phyloP scores from a whole-genome alignment of 1,139 yeast species.

The Candida gigantensis region DNA sequence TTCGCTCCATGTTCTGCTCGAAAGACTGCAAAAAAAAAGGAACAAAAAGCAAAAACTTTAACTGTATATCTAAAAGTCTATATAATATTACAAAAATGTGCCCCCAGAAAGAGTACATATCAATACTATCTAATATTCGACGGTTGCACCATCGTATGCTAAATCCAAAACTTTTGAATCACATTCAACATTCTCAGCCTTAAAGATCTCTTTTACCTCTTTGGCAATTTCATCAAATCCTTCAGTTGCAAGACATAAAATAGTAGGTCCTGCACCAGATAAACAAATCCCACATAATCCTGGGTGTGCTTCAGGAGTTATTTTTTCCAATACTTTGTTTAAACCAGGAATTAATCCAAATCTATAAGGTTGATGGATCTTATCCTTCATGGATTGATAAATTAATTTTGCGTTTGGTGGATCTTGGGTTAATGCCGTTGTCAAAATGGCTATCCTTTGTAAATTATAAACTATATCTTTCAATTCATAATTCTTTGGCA shows the following conservation, averaged over 20 bases:
- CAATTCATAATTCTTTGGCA: slow-evolving; percentile 79
- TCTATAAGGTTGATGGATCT: slow-evolving; percentile 94
- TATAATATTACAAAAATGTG: not conserved
- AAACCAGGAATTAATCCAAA: slow-evolving; percentile 89
- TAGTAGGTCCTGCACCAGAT: slow-evolving; percentile 98
- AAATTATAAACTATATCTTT: slow-evolving; percentile 86
- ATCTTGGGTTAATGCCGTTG: slow-evolving; percentile 77
- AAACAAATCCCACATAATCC: slow-evolving; percentile 93
- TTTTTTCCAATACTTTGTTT: slow-evolving; percentile 72
- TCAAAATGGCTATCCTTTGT: slow-evolving; percentile 48
- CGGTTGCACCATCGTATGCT: slow-evolving; percentile 85
- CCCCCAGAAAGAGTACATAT: not conserved
- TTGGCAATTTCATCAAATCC: slow-evolving; percentile 83
- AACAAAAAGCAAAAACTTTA: too few relatives aligned
- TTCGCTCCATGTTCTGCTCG: too few relatives aligned
- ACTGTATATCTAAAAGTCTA: too few relatives aligned
- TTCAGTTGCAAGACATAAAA: slow-evolving; percentile 86
- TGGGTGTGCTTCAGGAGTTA: slow-evolving; percentile 78
- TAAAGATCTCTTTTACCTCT: slow-evolving; percentile 70
- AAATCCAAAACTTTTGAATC: slow-evolving; percentile 81
- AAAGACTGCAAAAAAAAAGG: slow-evolving; percentile 7
- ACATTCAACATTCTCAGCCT: slow-evolving; percentile 67
- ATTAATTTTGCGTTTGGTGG: slow-evolving; percentile 83
- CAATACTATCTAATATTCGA: slow-evolving; percentile 14
- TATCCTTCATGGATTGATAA: slow-evolving; percentile 95